A percentile compares a stretch with the other conserved stretches of the same genome.
phyloP scores from a whole-genome alignment of 257 asterid genomes.

The Apocynum venetum region DNA sequence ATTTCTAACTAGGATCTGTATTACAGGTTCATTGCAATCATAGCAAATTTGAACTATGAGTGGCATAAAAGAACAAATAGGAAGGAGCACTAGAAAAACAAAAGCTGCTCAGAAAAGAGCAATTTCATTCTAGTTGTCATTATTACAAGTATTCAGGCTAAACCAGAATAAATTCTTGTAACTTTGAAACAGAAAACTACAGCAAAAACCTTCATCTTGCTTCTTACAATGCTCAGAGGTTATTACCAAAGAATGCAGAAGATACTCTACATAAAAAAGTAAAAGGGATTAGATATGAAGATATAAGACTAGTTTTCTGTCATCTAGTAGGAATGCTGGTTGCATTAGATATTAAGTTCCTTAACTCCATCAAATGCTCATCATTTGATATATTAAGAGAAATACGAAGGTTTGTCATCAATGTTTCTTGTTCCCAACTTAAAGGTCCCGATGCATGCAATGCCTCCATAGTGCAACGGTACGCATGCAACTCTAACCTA shows the following conservation, averaged over 20 bases:
- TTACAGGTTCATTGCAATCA: not conserved
- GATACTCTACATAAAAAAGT: constrained; percentile 12
- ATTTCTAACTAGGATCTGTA: not conserved
- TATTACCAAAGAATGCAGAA: constrained; percentile 12
- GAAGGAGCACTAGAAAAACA: not conserved
- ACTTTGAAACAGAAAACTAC: constrained; percentile 5
- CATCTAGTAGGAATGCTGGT: constrained; percentile 24
- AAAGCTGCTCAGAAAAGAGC: not conserved
- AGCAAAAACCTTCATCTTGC: not conserved
- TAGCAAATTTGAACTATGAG: not conserved
- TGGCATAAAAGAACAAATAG: not conserved
- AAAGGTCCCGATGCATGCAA: constrained; percentile 51
- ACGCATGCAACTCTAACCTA: constrained; percentile 49
- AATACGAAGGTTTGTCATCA: constrained; percentile 49
- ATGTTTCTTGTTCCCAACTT: constrained; percentile 50
- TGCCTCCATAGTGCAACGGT: constrained; percentile 46
- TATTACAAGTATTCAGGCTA: constrained; percentile 12
- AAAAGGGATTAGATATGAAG: not conserved
- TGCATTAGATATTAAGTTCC: constrained; percentile 37
- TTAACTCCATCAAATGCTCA: constrained; percentile 45
- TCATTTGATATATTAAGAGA: constrained; percentile 48
- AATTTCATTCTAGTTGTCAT: constrained; percentile 14
- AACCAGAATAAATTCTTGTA: not conserved
- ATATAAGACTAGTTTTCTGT: constrained; percentile 12
- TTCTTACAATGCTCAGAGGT: constrained; percentile 13